Conservation (phyloP, 768 basidiomycete species). For the Leccinum variicolor region DNA sequence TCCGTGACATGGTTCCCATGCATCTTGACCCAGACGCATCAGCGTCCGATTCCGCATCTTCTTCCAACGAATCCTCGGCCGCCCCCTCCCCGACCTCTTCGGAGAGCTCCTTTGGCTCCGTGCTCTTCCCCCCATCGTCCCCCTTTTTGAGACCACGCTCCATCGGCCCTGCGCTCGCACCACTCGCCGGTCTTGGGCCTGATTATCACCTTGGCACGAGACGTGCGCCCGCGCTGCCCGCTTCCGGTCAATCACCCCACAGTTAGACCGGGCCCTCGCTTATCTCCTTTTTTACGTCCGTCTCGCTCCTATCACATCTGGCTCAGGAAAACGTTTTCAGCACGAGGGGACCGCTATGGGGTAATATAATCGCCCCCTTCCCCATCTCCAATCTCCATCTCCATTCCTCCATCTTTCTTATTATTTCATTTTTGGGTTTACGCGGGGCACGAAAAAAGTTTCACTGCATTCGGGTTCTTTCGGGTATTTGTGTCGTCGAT, state of each 20-base stretch:
- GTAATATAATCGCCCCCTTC: neutral
- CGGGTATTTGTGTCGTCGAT: neutral
- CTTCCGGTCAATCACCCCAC: constrained; percentile 14
- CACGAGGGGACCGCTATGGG: constrained; percentile 17
- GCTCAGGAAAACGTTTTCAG: constrained; percentile 20
- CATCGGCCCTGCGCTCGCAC: constrained; percentile 6
- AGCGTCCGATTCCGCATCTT: constrained; percentile 7
- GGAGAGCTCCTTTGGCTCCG: constrained; percentile 11
- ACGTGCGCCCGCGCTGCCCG: constrained; percentile 1
- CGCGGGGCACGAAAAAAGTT: constrained; percentile 6
- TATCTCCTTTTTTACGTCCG: constrained; percentile 23
- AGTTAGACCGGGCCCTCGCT: constrained; percentile 6
- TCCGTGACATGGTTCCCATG: constrained; percentile 58
- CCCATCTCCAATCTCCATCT: neutral
- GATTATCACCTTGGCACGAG: neutral
- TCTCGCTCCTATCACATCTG: neutral
- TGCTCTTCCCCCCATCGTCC: constrained; percentile 13
- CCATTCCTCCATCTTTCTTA: neutral
- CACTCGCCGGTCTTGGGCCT: neutral
- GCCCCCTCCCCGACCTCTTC: constrained; percentile 22
- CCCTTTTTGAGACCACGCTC: constrained; percentile 25
- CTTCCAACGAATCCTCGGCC: constrained; percentile 1
- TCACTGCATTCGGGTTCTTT: neutral
- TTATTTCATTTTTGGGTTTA: constrained; percentile 14
- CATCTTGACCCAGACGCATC: constrained; percentile 15